Conservation (phyloP, 1,284 basidiomycete species). For the Marasmius sp. region DNA sequence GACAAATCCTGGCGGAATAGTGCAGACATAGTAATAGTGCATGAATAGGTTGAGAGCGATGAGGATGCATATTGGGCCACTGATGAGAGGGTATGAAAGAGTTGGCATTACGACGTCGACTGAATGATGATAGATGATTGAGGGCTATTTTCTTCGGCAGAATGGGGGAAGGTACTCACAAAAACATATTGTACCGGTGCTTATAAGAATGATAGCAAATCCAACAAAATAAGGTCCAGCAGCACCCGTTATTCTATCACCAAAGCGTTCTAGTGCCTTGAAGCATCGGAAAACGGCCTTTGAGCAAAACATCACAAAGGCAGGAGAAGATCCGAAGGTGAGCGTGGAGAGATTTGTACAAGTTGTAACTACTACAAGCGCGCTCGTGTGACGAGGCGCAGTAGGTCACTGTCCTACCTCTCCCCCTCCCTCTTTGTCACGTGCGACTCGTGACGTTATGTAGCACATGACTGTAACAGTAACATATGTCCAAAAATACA, state of each 20-base stretch:
- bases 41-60: constrained; percentile 76
- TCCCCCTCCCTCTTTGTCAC: no score
- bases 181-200: constrained; percentile 73
- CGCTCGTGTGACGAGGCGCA: no score
- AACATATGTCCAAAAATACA: no score
- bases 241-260: constrained; percentile 82
- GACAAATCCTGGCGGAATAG: constrained; percentile 73
- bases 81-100: constrained; percentile 52
- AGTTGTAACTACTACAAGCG: no score
- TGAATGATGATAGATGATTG: constrained; percentile 26
- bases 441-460: no score
- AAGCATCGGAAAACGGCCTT: constrained; percentile 82
- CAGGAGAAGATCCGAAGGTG: no score
- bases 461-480: no score
- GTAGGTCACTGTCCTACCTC: no score
- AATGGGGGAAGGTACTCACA: constrained; percentile 54
- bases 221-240: constrained; percentile 90
- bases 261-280: constrained; percentile 74
- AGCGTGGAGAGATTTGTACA: no score
- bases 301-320: constrained; percentile 44
- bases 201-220: constrained; percentile 74
- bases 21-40: constrained; percentile 87
- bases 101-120: constrained; percentile 73
- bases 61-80: constrained; percentile 67
- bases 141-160: not conserved